These are phyloP conservation scores for Arthrocladium fulminans DNA, from an alignment of 2,329 filamentous ascomycete species.

Conservation along the genomic window DNA sequence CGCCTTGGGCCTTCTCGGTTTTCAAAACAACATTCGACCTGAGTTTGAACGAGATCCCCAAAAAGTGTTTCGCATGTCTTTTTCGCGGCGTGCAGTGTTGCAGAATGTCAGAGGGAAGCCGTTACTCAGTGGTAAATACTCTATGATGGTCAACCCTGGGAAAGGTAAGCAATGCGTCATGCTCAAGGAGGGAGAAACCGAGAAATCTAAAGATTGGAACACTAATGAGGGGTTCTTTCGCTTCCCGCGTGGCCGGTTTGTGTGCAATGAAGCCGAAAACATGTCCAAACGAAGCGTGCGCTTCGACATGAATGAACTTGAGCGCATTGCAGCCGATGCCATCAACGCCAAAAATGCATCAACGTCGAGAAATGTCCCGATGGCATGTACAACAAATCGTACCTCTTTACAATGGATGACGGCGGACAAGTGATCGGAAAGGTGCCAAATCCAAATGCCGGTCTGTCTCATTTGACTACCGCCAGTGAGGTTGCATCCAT, in stretches of 20 bases:
- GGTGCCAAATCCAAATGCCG: conserved; percentile 28
- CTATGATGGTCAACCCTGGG: too few species aligned
- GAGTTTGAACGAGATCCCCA: too few species aligned
- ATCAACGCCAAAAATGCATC: conserved; percentile 5
- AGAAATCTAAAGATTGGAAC: neutral
- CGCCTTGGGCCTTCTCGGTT: too few species aligned
- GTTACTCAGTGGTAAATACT: too few species aligned
- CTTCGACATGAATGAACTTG: conserved; percentile 22
- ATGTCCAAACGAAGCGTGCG: neutral
- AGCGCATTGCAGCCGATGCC: conserved; percentile 14
- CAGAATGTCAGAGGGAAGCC: too few species aligned
- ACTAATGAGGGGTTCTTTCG: neutral
- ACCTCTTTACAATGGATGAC: conserved; percentile 26
- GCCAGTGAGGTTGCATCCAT: conserved; percentile 34
- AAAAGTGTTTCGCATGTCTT: too few species aligned
- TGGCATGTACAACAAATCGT: conserved; percentile 30
- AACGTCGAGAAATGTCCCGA: conserved; percentile 25
- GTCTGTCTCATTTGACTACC: conserved; percentile 24
- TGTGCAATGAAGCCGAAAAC: neutral
- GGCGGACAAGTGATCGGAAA: conserved; percentile 25
- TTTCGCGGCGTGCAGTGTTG: too few species aligned
- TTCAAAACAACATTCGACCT: too few species aligned
- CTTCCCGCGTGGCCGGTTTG: neutral
- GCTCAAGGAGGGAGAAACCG: too few species aligned
- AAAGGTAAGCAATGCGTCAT: too few species aligned